These are phyloP conservation scores for Arthroderma sp. DNA, from an alignment of 2,329 filamentous ascomycete species.

Conservation along the genomic window DNA sequence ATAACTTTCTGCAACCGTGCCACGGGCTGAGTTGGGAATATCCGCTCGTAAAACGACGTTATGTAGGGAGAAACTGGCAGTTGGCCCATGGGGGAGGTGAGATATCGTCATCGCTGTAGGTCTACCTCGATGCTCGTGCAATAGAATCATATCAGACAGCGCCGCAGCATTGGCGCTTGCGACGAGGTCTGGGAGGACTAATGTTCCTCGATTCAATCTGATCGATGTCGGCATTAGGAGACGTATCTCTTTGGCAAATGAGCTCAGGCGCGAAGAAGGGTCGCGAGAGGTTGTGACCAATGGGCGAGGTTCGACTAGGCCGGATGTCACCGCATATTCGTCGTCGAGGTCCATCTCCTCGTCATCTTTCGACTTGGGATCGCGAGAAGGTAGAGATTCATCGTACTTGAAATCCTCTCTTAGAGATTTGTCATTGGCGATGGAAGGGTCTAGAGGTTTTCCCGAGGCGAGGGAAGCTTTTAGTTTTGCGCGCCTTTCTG, in stretches of 20 bases:
- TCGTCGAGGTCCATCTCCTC: slow-evolving; percentile 75
- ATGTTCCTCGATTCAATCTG: slow-evolving; percentile 79
- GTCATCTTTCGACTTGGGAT: slow-evolving; percentile 59
- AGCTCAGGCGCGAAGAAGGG: slow-evolving; percentile 68
- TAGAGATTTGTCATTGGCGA: slow-evolving; percentile 75
- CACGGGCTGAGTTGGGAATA: slow-evolving; percentile 74
- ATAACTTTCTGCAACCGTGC: slow-evolving; percentile 83
- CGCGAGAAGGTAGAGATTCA: slow-evolving; percentile 59
- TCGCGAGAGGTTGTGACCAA: slow-evolving; percentile 85
- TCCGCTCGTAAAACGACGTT: slow-evolving; percentile 89
- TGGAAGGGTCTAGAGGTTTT: slow-evolving; percentile 65
- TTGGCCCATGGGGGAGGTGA: slow-evolving; percentile 80
- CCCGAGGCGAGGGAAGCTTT: slow-evolving; percentile 78
- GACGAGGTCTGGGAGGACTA: slow-evolving; percentile 75
- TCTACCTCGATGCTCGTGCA: slow-evolving; percentile 86
- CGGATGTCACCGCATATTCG: slow-evolving; percentile 83
- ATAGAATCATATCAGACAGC: slow-evolving; percentile 69
- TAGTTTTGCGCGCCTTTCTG: slow-evolving; percentile 77
- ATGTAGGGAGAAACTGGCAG: slow-evolving; percentile 73
- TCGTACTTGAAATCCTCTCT: slow-evolving; percentile 89
- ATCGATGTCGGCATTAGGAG: slow-evolving; percentile 74
- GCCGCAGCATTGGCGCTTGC: slow-evolving; percentile 66
- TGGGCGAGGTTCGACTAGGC: slow-evolving; percentile 75
- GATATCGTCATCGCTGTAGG: slow-evolving; percentile 80
- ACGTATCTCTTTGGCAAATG: slow-evolving; percentile 86